phyloP scores from a whole-genome alignment of 257 asterid genomes.

The Agastache rugosa region DNA sequence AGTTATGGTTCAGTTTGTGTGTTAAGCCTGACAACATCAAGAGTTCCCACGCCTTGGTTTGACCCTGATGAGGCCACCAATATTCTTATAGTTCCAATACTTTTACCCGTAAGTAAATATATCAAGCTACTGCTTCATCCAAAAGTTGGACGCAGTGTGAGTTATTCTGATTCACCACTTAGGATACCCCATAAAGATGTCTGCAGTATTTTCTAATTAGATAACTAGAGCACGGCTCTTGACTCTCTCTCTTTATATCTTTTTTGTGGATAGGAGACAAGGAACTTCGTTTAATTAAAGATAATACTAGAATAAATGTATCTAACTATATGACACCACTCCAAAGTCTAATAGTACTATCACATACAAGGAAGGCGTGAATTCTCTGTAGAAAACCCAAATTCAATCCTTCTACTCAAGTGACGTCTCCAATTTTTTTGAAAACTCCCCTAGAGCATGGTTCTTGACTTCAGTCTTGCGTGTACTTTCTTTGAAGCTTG shows the following conservation, averaged over 20 bases:
- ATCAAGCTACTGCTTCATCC: conserved; percentile 1
- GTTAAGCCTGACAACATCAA: background rate
- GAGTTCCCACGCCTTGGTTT: conserved; percentile 20
- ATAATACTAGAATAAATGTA: background rate
- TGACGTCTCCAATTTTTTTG: background rate
- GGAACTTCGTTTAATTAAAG: background rate
- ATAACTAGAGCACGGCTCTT: conserved; percentile 13
- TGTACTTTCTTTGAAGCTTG: conserved; percentile 4
- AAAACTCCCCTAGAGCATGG: background rate
- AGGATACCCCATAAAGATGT: background rate
- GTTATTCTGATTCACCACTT: conserved; percentile 1
- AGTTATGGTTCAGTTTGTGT: conserved; percentile 21
- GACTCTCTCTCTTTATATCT: background rate
- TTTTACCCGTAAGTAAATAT: background rate
- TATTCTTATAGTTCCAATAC: conserved; percentile 14
- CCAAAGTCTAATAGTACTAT: background rate
- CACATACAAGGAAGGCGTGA: background rate
- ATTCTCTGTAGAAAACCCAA: background rate
- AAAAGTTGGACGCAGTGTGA: background rate
- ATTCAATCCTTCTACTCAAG: background rate
- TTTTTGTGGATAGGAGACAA: background rate
- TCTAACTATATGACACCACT: background rate
- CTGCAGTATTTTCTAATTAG: background rate
- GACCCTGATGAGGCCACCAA: conserved; percentile 25
- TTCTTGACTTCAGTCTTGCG: conserved; percentile 20